Evolutionary conservation across 2,329 filamentous ascomycete genomes (phyloP).

Genomic region (Fusarium papillatum): DNA sequence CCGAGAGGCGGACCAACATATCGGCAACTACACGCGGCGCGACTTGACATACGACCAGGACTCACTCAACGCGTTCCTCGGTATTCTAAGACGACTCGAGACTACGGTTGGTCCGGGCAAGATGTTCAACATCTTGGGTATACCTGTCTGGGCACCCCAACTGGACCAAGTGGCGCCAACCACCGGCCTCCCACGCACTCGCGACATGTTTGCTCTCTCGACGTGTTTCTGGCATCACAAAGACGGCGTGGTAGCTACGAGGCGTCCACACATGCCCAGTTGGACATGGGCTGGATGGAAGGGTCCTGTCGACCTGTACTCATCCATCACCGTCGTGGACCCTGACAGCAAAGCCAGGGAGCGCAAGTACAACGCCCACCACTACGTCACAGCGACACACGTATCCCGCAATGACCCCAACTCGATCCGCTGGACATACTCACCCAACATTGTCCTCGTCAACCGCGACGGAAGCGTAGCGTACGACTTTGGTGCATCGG

Average conservation of each 20-base stretch:
- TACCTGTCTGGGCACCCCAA: slow-evolving; percentile 48
- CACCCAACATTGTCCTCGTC: slow-evolving; percentile 48
- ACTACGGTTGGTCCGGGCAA: slow-evolving; percentile 47
- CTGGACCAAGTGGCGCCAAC: slow-evolving; percentile 19
- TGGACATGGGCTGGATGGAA: slow-evolving; percentile 55
- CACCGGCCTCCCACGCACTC: slow-evolving; percentile 44
- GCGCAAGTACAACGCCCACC: slow-evolving; percentile 50
- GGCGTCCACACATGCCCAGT: slow-evolving; percentile 50
- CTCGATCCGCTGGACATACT: slow-evolving; percentile 51
- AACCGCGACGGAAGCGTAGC: slow-evolving; percentile 45
- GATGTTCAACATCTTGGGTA: slow-evolving; percentile 47
- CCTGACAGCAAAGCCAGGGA: slow-evolving; percentile 44
- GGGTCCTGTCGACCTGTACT: slow-evolving; percentile 50
- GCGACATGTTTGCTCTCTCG: slow-evolving; percentile 49
- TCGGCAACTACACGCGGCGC: slow-evolving; percentile 48
- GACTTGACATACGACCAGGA: slow-evolving; percentile 48
- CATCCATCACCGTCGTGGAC: slow-evolving; percentile 49
- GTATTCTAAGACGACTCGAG: slow-evolving; percentile 48
- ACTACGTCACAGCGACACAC: slow-evolving; percentile 52
- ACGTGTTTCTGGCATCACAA: slow-evolving; percentile 54
- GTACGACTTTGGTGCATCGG: slow-evolving; percentile 47
- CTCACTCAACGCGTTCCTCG: slow-evolving; percentile 49
- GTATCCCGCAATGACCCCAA: slow-evolving; percentile 49
- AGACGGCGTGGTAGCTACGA: slow-evolving; percentile 40
- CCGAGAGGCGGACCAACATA: slow-evolving; percentile 50